phyloP scores from a whole-genome alignment of 2,329 filamentous ascomycete species.

The Diplodia corticola region DNA sequence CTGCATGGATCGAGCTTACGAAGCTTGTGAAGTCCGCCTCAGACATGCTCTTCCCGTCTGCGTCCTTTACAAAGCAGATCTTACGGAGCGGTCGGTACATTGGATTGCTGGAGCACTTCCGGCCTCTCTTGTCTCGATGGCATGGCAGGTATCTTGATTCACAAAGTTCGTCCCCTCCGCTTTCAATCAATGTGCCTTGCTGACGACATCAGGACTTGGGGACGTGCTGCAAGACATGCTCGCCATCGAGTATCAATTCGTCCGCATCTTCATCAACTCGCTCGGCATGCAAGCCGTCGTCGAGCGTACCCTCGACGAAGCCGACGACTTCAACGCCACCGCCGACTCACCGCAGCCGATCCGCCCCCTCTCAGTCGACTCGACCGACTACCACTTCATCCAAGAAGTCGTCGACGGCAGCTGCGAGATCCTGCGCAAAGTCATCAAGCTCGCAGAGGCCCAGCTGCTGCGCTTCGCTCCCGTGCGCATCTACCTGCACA shows the following conservation, averaged over 20 bases:
- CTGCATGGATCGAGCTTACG: slow-evolving; percentile 49
- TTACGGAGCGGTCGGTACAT: slow-evolving; percentile 53
- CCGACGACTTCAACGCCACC: slow-evolving; percentile 29
- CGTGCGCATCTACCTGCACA: slow-evolving; percentile 55
- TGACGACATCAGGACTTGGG: slow-evolving; percentile 32
- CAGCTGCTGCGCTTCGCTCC: slow-evolving; percentile 53
- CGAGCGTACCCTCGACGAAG: slow-evolving; percentile 51
- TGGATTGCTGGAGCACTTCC: slow-evolving; percentile 50
- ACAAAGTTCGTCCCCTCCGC: slow-evolving; percentile 32
- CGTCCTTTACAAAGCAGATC: slow-evolving; percentile 42
- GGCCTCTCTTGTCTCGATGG: slow-evolving; percentile 44
- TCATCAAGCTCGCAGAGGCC: slow-evolving; percentile 50
- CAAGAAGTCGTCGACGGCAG: slow-evolving; percentile 58
- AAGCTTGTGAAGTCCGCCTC: slow-evolving; percentile 53
- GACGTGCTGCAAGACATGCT: slow-evolving; percentile 49
- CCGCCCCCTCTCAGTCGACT: slow-evolving; percentile 47
- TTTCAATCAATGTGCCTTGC: background rate
- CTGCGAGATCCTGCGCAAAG: slow-evolving; percentile 53
- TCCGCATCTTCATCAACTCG: slow-evolving; percentile 47
- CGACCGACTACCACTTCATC: slow-evolving; percentile 56
- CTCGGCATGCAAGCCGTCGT: slow-evolving; percentile 60
- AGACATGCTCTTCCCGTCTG: slow-evolving; percentile 54
- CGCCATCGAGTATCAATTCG: slow-evolving; percentile 54
- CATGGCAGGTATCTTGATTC: slow-evolving; percentile 42
- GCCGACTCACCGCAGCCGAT: slow-evolving; percentile 34